A percentile compares a stretch with the other conserved stretches of the same genome.
phyloP scores from a whole-genome alignment of 768 basidiomycete genomes.

The Tephrocybe sp. region DNA sequence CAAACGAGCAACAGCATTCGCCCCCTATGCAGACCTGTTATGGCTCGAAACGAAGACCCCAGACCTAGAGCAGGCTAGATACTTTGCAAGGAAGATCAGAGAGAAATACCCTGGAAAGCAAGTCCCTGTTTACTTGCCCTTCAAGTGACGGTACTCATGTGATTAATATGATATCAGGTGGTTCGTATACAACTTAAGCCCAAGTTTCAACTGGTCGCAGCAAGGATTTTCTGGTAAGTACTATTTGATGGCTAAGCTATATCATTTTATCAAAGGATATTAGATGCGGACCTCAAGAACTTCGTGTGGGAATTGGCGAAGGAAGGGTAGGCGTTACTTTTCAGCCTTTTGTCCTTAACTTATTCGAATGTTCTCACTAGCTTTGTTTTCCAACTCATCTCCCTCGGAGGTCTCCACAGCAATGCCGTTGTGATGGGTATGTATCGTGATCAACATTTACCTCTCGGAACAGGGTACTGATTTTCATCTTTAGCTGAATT shows the following conservation, averaged over 20 bases:
- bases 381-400: slow-evolving; percentile 87
- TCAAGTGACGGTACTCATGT: neutral
- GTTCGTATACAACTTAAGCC: slow-evolving; percentile 93
- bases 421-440: slow-evolving; percentile 75
- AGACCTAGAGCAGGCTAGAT: slow-evolving; percentile 72
- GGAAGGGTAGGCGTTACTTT: slow-evolving; percentile 56
- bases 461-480: neutral
- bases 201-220: slow-evolving; percentile 90
- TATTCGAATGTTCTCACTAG: slow-evolving; percentile 32
- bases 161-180: slow-evolving; percentile 40
- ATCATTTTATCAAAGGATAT: slow-evolving; percentile 4
- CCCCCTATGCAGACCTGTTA: slow-evolving; percentile 84
- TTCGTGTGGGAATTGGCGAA: slow-evolving; percentile 91
- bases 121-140: slow-evolving; percentile 11
- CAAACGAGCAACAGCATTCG: slow-evolving; percentile 74
- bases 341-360: neutral
- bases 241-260: neutral
- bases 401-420: slow-evolving; percentile 86
- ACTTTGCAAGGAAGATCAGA: slow-evolving; percentile 74
- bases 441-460: slow-evolving; percentile 16
- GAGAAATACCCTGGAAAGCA: slow-evolving; percentile 72
- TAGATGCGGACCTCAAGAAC: slow-evolving; percentile 73
- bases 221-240: slow-evolving; percentile 69
- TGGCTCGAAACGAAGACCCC: slow-evolving; percentile 96
- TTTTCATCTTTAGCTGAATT: slow-evolving; percentile 64